These are phyloP conservation scores for Erigeron canadensis DNA, from an alignment of 129 eudicot species.

Conservation along the genomic window DNA sequence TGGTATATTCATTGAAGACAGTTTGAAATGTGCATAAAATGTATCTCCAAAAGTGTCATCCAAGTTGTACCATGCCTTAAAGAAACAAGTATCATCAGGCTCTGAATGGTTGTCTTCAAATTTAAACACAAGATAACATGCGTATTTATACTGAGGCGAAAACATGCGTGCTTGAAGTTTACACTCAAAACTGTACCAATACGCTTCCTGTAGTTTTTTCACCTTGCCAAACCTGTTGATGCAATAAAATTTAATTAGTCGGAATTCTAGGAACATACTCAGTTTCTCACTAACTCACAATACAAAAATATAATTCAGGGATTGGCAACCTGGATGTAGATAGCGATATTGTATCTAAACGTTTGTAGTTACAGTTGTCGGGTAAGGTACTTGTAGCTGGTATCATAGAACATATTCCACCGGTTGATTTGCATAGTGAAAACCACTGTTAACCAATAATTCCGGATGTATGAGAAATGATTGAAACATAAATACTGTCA, in stretches of 20 bases:
- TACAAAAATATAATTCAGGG: not conserved
- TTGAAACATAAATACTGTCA: too few species aligned
- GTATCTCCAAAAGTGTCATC: too few species aligned
- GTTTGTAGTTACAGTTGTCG: not conserved
- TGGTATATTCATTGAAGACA: too few species aligned
- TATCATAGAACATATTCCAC: not conserved
- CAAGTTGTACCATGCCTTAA: too few species aligned
- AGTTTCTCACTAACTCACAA: not conserved
- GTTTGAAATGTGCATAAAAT: too few species aligned
- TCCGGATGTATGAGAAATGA: too few species aligned
- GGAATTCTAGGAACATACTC: not conserved
- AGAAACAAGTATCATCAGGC: too few species aligned
- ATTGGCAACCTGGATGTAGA: conserved; percentile 14
- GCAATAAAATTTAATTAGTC: not conserved
- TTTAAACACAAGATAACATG: conserved; percentile 24
- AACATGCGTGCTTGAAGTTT: not conserved
- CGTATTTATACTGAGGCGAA: not conserved
- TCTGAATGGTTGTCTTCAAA: not conserved
- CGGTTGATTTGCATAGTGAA: not conserved
- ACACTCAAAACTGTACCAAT: not conserved
- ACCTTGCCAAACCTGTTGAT: conserved; percentile 8
- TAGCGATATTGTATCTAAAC: not conserved
- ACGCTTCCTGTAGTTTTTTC: not conserved
- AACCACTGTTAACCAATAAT: too few species aligned
- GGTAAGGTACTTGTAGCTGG: not conserved